phyloP scores from a whole-genome alignment of 2,329 filamentous ascomycete genomes.

The Stachybotrys chartarum region DNA sequence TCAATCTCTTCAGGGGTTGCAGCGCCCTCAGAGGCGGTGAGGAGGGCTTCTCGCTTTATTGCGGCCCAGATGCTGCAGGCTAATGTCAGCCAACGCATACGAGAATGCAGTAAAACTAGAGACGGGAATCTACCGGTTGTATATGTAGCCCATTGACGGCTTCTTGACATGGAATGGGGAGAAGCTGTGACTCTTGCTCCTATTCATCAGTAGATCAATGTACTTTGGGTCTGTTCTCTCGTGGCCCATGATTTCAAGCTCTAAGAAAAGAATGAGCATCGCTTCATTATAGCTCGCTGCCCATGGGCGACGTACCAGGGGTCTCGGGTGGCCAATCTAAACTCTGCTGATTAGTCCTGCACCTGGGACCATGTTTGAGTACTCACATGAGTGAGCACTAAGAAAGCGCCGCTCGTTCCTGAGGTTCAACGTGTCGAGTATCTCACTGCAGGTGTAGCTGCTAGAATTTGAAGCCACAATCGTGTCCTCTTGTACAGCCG shows the following conservation, averaged over 20 bases:
- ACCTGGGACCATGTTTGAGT: neutral
- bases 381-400: constrained; percentile 36
- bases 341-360: neutral
- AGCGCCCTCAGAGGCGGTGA: constrained; percentile 19
- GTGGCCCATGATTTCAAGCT: constrained; percentile 25
- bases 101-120: neutral
- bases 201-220: constrained; percentile 15
- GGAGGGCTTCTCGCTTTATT: constrained; percentile 22
- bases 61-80: constrained; percentile 21
- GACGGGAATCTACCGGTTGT: constrained; percentile 14
- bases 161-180: constrained; percentile 20
- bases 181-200: constrained; percentile 18
- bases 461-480: constrained; percentile 41
- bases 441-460: constrained; percentile 35
- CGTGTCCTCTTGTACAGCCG: constrained; percentile 21
- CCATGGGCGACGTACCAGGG: constrained; percentile 10
- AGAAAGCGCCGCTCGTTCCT: constrained; percentile 26
- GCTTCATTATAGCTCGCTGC: neutral
- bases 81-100: neutral
- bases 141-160: constrained; percentile 23
- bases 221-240: constrained; percentile 11
- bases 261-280: neutral
- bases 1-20: constrained; percentile 23
- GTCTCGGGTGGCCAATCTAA: constrained; percentile 25
- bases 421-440: constrained; percentile 27